phyloP scores from a whole-genome alignment of 495 filamentous ascomycete genomes.

The Baudoinia panamericana region DNA sequence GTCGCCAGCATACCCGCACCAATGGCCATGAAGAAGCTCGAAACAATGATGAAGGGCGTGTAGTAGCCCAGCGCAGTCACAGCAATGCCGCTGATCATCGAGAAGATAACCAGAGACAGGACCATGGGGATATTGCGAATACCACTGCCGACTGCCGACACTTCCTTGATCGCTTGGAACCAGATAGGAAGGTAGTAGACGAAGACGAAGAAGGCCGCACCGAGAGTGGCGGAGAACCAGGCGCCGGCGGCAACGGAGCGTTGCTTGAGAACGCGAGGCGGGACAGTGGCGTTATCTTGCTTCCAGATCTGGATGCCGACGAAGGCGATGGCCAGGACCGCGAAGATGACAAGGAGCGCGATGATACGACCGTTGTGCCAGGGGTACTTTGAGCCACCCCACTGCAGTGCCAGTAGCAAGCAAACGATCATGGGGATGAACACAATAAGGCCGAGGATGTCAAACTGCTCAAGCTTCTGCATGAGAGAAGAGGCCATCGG shows the following conservation, averaged over 20 bases:
- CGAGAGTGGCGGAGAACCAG: slow-evolving; percentile 23
- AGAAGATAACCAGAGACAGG: slow-evolving; percentile 33
- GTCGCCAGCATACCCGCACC: slow-evolving; percentile 54
- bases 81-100: slow-evolving; percentile 36
- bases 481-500: slow-evolving; percentile 7
- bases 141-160: slow-evolving; percentile 43
- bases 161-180: slow-evolving; percentile 61
- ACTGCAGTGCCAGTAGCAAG: slow-evolving; percentile 46
- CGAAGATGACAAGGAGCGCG: slow-evolving; percentile 38
- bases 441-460: slow-evolving; percentile 31
- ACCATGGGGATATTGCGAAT: slow-evolving; percentile 48
- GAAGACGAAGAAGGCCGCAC: slow-evolving; percentile 28
- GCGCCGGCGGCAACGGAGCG: slow-evolving; percentile 25
- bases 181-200: slow-evolving; percentile 58
- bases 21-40: slow-evolving; percentile 40
- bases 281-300: slow-evolving; percentile 28
- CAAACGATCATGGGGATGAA: slow-evolving; percentile 41
- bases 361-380: slow-evolving; percentile 44
- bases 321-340: slow-evolving; percentile 35
- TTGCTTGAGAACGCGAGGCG: slow-evolving; percentile 29
- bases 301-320: slow-evolving; percentile 35
- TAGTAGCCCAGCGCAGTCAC: slow-evolving; percentile 54
- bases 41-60: slow-evolving; percentile 44
- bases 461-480: slow-evolving; percentile 25
- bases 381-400: slow-evolving; percentile 44